Evolutionary conservation across 495 filamentous ascomycete species (phyloP).

Genomic region (Penicillium daleae): DNA sequence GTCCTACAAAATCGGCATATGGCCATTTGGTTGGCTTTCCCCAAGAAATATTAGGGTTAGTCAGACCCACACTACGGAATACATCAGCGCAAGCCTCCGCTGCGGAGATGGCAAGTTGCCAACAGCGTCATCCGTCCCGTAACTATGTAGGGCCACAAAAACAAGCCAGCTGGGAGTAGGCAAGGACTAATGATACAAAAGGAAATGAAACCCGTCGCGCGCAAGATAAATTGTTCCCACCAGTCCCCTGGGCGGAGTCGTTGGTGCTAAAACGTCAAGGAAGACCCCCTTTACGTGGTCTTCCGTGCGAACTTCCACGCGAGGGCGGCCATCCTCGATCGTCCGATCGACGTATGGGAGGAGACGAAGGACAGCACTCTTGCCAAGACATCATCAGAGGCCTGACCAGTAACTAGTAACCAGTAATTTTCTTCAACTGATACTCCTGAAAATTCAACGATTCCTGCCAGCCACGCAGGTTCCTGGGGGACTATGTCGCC

Average conservation of each 20-base stretch:
- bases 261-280: background rate
- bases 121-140: background rate
- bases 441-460: background rate
- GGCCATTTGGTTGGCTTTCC: background rate
- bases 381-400: background rate
- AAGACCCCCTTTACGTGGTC: background rate
- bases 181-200: background rate
- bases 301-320: background rate
- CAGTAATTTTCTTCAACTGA: background rate
- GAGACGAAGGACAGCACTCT: background rate
- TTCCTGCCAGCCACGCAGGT: background rate
- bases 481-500: background rate
- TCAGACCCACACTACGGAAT: background rate
- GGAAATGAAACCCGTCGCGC: background rate
- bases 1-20: background rate
- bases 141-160: background rate
- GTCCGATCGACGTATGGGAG: conserved; percentile 18
- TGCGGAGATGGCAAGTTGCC: background rate
- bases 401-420: conserved; percentile 4
- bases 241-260: background rate
- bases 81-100: background rate
- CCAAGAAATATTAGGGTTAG: background rate
- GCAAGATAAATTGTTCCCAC: background rate
- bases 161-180: background rate
- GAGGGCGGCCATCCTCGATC: conserved; percentile 14